A percentile compares a stretch with the other conserved stretches of the same genome.
Evolutionary conservation across 2,329 filamentous ascomycete genomes (phyloP).

Genomic region (Colletotrichum neosansevieriae): DNA sequence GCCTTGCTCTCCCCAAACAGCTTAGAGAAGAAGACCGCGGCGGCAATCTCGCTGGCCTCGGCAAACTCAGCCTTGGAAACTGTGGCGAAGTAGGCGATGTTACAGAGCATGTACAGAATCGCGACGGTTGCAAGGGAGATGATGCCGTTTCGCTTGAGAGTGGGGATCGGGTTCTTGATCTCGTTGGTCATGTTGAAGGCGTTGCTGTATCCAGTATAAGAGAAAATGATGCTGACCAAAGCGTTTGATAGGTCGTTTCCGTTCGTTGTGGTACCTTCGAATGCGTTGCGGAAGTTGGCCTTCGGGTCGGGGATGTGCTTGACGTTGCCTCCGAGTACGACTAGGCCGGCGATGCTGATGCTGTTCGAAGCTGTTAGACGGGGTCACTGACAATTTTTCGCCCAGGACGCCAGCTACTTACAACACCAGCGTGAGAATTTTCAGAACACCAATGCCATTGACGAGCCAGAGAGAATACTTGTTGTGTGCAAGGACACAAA

Average conservation of each 20-base stretch:
- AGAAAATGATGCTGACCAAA: constrained; percentile 69
- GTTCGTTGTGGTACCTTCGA: constrained; percentile 50
- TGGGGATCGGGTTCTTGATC: constrained; percentile 69
- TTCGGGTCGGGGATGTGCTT: constrained; percentile 48
- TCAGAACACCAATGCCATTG: constrained; percentile 69
- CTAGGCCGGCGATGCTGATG: constrained; percentile 70
- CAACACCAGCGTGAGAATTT: constrained; percentile 72
- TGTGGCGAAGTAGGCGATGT: constrained; percentile 70
- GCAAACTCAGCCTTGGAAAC: constrained; percentile 67
- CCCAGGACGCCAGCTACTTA: constrained; percentile 11
- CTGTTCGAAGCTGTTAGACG: constrained; percentile 15
- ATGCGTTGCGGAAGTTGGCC: constrained; percentile 52
- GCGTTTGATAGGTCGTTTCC: constrained; percentile 58
- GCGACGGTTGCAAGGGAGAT: constrained; percentile 64
- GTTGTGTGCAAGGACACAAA: constrained; percentile 67
- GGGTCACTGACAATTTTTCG: too few species aligned
- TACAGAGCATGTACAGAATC: constrained; percentile 68
- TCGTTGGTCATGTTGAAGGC: constrained; percentile 74
- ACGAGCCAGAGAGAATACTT: constrained; percentile 67
- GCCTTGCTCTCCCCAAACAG: constrained; percentile 62
- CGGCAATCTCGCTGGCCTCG: constrained; percentile 64
- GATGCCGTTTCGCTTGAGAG: constrained; percentile 62
- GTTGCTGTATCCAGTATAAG: constrained; percentile 69
- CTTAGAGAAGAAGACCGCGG: constrained; percentile 69
- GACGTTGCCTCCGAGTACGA: constrained; percentile 63